Conservation (phyloP, 257 asterid species). For the Handroanthus guayacan region DNA sequence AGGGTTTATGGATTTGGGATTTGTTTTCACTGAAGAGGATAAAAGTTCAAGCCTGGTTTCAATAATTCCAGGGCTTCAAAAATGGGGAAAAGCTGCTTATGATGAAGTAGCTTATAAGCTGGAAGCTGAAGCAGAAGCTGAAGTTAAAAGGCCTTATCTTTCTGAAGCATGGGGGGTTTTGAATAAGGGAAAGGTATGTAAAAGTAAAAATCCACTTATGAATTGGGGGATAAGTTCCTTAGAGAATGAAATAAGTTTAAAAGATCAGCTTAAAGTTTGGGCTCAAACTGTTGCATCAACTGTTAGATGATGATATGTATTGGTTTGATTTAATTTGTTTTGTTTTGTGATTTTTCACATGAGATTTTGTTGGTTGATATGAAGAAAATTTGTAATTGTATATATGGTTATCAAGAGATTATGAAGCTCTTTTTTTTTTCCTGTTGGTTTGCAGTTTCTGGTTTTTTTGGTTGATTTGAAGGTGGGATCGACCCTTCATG, state of each 20-base stretch:
- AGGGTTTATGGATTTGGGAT: conserved; percentile 75
- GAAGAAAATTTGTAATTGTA: background rate
- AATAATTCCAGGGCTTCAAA: conserved; percentile 63
- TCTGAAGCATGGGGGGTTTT: conserved; percentile 64
- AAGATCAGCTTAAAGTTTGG: conserved; percentile 65
- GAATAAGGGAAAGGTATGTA: conserved; percentile 28
- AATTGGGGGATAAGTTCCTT: conserved; percentile 51
- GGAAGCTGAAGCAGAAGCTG: background rate
- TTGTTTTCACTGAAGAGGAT: conserved; percentile 62
- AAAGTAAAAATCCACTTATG: conserved; percentile 26
- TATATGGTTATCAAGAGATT: background rate
- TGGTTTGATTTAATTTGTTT: background rate
- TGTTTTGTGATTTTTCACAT: background rate
- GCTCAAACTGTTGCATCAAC: conserved; percentile 77
- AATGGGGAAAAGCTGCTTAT: conserved; percentile 28
- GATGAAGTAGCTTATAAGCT: background rate
- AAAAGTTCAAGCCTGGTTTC: conserved; percentile 43
- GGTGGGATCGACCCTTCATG: conserved; percentile 1
- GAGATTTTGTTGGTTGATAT: background rate
- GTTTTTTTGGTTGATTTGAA: background rate
- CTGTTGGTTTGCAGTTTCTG: background rate
- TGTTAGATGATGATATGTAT: conserved; percentile 33
- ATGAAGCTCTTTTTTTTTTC: background rate
- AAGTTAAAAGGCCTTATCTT: conserved; percentile 56
- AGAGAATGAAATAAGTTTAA: conserved; percentile 50